Evolutionary conservation across 2,329 filamentous ascomycete genomes (phyloP).

Genomic region (Akanthomyces muscarius): DNA sequence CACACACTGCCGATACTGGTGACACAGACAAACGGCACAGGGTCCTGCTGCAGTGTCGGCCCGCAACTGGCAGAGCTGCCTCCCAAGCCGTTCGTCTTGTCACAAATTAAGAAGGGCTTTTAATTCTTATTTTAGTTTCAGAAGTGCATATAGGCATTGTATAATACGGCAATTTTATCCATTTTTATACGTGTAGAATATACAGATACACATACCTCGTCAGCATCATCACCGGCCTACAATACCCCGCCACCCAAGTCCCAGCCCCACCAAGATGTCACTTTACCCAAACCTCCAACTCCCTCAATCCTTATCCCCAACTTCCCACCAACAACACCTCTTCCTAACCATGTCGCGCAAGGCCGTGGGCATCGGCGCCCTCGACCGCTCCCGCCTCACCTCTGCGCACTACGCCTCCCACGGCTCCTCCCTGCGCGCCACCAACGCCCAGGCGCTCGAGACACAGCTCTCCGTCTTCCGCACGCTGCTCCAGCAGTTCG

Average conservation of each 20-base stretch:
- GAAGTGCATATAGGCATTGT: too few species aligned
- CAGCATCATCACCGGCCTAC: neutral
- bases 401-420: slow-evolving; percentile 88
- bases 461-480: slow-evolving; percentile 96
- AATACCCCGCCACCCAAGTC: slow-evolving; percentile 2
- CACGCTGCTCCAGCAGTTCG: slow-evolving; percentile 90
- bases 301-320: neutral
- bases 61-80: neutral
- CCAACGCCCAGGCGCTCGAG: slow-evolving; percentile 79
- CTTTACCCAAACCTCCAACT: neutral
- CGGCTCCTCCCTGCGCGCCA: slow-evolving; percentile 78
- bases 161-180: too few species aligned
- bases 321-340: neutral
- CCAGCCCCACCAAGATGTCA: slow-evolving; percentile 9
- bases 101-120: too few species aligned
- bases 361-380: slow-evolving; percentile 86
- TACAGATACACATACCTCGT: neutral
- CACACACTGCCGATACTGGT: neutral
- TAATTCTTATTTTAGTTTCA: too few species aligned
- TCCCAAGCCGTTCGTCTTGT: too few species aligned
- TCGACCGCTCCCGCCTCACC: slow-evolving; percentile 78
- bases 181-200: too few species aligned
- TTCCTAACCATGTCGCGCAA: slow-evolving; percentile 45
- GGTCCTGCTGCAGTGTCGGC: neutral
- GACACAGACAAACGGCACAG: neutral